Percentiles rank a stretch among this genome's conserved stretches.
Conservation (phyloP, 1,284 basidiomycete species). For the Leccinum solheimii region DNA sequence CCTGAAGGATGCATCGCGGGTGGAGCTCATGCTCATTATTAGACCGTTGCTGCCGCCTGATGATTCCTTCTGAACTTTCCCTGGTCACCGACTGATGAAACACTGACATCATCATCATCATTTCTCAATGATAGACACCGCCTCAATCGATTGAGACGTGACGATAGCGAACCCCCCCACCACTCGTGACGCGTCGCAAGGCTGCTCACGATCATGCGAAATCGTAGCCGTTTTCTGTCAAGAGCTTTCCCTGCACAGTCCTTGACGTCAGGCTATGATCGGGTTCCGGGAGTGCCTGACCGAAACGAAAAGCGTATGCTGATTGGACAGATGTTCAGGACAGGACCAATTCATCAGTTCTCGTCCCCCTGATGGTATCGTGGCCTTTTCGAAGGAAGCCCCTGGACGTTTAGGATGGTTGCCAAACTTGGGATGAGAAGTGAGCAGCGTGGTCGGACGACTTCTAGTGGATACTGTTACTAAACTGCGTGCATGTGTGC, state of each 20-base stretch:
- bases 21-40: constrained; percentile 15
- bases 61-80: constrained; percentile 14
- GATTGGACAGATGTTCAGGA: constrained; percentile 1
- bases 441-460: background rate
- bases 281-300: background rate
- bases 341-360: background rate
- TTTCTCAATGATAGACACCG: constrained; percentile 18
- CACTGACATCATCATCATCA: constrained; percentile 28
- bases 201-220: background rate
- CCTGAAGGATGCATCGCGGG: constrained; percentile 2
- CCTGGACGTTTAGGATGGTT: background rate
- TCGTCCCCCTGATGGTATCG: background rate
- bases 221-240: constrained; percentile 16
- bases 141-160: constrained; percentile 11
- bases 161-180: constrained; percentile 12
- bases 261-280: constrained; percentile 28
- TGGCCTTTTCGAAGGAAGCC: background rate
- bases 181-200: background rate
- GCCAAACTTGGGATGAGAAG: background rate
- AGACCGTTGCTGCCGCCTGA: constrained; percentile 8
- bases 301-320: background rate
- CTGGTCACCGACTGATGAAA: constrained; percentile 4
- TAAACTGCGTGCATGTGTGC: background rate
- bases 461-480: background rate
- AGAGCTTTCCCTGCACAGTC: constrained; percentile 22